Conservation (phyloP, 1,139 yeast species). For the Kazachstania sp. region DNA sequence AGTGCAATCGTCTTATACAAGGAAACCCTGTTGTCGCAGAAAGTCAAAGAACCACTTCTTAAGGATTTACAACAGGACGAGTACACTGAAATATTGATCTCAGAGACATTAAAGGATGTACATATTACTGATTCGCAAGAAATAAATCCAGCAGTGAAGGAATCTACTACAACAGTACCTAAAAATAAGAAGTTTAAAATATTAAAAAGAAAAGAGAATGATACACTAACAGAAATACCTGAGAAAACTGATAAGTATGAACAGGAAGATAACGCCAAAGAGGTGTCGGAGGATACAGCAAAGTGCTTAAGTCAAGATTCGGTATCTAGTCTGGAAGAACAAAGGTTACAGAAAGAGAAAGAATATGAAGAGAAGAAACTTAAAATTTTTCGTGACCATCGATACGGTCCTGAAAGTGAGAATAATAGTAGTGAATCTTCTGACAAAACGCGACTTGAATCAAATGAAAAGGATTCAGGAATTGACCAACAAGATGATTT, state of each 20-base stretch:
- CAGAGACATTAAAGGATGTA: background rate
- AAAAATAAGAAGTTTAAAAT: constrained; percentile 2
- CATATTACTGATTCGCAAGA: constrained; percentile 3
- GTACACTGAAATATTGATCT: background rate
- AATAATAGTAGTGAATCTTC: too few species aligned
- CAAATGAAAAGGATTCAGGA: too few species aligned
- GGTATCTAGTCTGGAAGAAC: constrained; percentile 10
- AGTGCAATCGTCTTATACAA: constrained; percentile 36
- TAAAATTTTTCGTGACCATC: constrained; percentile 14
- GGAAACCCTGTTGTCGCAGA: constrained; percentile 21
- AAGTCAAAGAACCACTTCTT: constrained; percentile 11
- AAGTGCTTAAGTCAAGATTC: background rate
- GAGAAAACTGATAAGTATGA: background rate
- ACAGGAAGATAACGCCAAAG: background rate
- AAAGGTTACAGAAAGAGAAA: constrained; percentile 16
- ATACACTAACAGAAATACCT: background rate
- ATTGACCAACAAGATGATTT: background rate
- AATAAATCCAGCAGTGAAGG: background rate
- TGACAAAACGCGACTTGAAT: too few species aligned
- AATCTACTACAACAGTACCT: background rate
- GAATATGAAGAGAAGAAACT: constrained; percentile 18
- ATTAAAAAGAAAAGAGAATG: background rate
- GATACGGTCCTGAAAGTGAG: background rate
- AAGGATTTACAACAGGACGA: constrained; percentile 13
- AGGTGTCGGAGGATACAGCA: background rate